phyloP scores from a whole-genome alignment of 805 yeast genomes.

The Saccharomycopsis lassenensis region DNA sequence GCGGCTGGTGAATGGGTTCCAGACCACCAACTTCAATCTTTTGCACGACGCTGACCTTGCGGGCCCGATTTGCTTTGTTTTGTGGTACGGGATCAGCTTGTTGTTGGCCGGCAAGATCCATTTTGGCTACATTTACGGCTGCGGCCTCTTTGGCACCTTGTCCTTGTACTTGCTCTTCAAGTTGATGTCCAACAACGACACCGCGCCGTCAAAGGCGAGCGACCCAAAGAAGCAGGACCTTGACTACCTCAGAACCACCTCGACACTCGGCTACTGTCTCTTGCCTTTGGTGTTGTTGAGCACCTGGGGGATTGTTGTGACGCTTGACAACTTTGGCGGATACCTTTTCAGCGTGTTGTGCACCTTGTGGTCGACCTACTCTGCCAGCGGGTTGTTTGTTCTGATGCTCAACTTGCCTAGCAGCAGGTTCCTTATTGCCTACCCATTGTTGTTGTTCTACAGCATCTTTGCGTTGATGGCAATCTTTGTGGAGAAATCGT shows the following conservation, averaged over 20 bases:
- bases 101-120: constrained; percentile 88
- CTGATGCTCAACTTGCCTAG: constrained; percentile 72
- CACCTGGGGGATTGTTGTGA: constrained; percentile 53
- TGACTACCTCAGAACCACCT: constrained; percentile 60
- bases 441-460: constrained; percentile 86
- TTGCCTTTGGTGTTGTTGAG: constrained; percentile 77
- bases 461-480: constrained; percentile 94
- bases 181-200: constrained; percentile 61
- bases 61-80: constrained; percentile 85
- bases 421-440: constrained; percentile 84
- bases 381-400: constrained; percentile 89
- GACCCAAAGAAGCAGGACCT: constrained; percentile 21
- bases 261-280: constrained; percentile 88
- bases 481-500: constrained; percentile 46
- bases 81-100: constrained; percentile 74
- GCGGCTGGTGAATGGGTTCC: constrained; percentile 2
- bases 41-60: constrained; percentile 89
- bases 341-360: constrained; percentile 55
- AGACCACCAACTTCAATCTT: constrained; percentile 45
- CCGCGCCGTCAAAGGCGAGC: constrained; percentile 10
- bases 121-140: constrained; percentile 94
- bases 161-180: constrained; percentile 78
- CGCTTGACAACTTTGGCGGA: constrained; percentile 66
- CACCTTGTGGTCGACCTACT: constrained; percentile 83
- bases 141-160: constrained; percentile 82